Conservation (phyloP, 345 rosid species). For the Boechera retrofracta region DNA sequence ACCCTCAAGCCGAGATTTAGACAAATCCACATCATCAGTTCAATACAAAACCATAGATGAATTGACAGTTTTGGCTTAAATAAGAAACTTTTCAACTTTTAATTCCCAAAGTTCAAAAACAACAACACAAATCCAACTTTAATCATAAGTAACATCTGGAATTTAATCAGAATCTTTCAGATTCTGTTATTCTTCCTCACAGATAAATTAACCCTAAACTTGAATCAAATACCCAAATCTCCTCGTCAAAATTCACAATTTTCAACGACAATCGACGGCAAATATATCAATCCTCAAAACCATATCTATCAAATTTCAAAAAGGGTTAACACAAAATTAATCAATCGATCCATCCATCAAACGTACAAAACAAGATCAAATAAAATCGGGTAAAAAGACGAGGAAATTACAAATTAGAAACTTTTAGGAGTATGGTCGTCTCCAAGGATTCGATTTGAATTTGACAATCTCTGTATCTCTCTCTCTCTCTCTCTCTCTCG, state of each 20-base stretch:
- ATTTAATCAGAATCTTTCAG: background rate
- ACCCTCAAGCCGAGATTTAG: background rate
- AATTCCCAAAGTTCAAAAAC: background rate
- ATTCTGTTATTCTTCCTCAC: constrained; percentile 11
- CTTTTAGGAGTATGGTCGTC: constrained; percentile 6
- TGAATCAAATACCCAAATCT: constrained; percentile 16
- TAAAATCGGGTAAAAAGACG: constrained; percentile 22
- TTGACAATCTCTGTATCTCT: background rate
- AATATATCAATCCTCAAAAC: constrained; percentile 11
- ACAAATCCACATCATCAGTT: background rate
- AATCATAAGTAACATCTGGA: constrained; percentile 16
- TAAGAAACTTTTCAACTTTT: background rate
- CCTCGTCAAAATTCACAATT: background rate
- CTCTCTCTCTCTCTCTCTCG: background rate
- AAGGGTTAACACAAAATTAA: constrained; percentile 16
- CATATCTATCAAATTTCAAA: constrained; percentile 18
- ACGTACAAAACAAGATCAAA: background rate
- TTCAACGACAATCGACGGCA: constrained; percentile 18
- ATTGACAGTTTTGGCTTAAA: constrained; percentile 20
- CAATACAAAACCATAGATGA: background rate
- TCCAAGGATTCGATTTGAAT: constrained; percentile 38
- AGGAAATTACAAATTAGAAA: constrained; percentile 51
- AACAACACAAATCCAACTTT: background rate
- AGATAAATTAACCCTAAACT: constrained; percentile 20
- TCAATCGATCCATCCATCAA: constrained; percentile 32